Percentiles rank a stretch among this genome's conserved stretches.
Conservation (phyloP, 179 eudicot species). For the Beta macrorhiza region DNA sequence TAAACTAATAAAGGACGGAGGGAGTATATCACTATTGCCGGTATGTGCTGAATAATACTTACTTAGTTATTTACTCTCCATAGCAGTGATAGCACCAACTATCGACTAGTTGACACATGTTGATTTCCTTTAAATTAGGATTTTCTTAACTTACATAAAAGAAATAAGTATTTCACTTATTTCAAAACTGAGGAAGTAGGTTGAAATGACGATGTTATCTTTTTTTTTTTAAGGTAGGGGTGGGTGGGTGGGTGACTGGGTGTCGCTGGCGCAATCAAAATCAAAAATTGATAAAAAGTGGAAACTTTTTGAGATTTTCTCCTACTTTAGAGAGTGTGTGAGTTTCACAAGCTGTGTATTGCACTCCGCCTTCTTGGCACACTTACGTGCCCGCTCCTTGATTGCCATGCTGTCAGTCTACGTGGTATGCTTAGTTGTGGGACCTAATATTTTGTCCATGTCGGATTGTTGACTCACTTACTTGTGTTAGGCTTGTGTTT, state of each 20-base stretch:
- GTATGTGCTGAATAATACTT: too few relatives aligned
- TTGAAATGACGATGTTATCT: background rate
- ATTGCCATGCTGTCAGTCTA: slow-evolving; percentile 28
- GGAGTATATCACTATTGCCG: too few relatives aligned
- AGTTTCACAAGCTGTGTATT: slow-evolving; percentile 19
- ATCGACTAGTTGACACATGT: background rate
- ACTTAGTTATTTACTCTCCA: too few relatives aligned
- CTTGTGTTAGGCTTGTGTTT: background rate
- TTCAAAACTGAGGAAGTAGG: too few relatives aligned
- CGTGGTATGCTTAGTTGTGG: background rate
- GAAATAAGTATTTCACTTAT: too few relatives aligned
- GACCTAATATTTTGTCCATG: background rate
- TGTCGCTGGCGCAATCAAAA: slow-evolving; percentile 22
- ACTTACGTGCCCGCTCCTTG: slow-evolving; percentile 21
- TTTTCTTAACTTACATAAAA: too few relatives aligned
- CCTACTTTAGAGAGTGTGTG: slow-evolving; percentile 21
- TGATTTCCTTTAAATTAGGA: too few relatives aligned
- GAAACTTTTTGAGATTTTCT: background rate
- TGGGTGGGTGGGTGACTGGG: slow-evolving; percentile 12
- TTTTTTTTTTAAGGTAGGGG: too few relatives aligned
- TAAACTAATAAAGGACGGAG: too few relatives aligned
- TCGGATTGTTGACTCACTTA: background rate
- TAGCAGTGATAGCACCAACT: too few relatives aligned
- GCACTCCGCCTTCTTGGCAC: slow-evolving; percentile 18
- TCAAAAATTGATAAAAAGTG: slow-evolving; percentile 13